These are phyloP conservation scores for Pseudogymnoascus sp. DNA, from an alignment of 2,329 filamentous ascomycete genomes.

Conservation along the genomic window DNA sequence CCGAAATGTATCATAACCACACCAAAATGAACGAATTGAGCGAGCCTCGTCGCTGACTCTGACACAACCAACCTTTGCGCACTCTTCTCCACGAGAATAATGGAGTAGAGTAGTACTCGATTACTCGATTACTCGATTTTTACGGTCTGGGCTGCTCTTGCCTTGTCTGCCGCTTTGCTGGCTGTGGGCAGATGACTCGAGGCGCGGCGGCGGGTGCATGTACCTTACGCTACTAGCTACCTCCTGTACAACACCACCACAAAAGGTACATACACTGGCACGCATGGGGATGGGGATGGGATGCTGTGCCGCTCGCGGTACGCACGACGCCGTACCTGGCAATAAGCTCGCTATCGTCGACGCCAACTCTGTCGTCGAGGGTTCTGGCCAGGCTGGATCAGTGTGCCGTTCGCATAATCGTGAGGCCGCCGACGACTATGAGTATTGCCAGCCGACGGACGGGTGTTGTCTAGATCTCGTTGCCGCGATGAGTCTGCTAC, in stretches of 20 bases:
- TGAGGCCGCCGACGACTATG: background rate
- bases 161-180: background rate
- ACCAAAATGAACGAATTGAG: background rate
- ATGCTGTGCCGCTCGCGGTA: background rate
- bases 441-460: background rate
- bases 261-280: background rate
- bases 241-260: background rate
- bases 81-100: background rate
- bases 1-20: background rate
- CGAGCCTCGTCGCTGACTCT: background rate
- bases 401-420: background rate
- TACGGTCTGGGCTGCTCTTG: background rate
- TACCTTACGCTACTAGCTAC: background rate
- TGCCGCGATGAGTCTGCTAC: background rate
- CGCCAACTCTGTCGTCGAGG: background rate
- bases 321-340: background rate
- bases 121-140: background rate
- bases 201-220: background rate
- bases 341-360: background rate
- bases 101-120: background rate
- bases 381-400: background rate
- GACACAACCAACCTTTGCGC: background rate
- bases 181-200: conserved; percentile 1
- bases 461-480: background rate
- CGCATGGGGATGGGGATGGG: background rate